Base-by-base conservation (phyloP, 768 basidiomycete species). In the Pisolithus tinctorius region DNA sequence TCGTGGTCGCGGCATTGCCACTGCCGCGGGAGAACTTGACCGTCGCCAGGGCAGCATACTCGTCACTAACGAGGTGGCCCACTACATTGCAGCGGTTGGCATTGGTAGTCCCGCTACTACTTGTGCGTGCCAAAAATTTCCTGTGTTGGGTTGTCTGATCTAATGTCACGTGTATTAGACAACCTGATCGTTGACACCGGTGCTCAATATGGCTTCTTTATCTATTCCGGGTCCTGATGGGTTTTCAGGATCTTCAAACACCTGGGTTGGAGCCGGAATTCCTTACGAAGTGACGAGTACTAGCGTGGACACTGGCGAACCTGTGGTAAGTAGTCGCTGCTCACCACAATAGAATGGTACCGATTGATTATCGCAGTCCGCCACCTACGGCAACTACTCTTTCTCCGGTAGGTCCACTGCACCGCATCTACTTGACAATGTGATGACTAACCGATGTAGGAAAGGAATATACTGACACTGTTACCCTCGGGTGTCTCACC, bases 361-460 rank as follows among this genome's bases (percentile, higher is more conserved):
- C 11, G 0, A 8, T 8, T 23, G 17, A 17, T 20, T 20, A 31
- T 29, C 20, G 11, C 47, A 80, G 81, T 63, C 73, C 20, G 79
- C 83, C 36, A 62, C 65, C 6, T 86, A 86, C 55, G 83, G 84
- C 47, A 78, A 78, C 36, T 83, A 82, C n/a, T 74, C 69, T 2
- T 82, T 84, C 68, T 74, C 73, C 37, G 82, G 83, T 75, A 45
- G 34, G 62, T 51, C 3, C 8, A 23, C 17, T 8, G 7, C 8
- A 41, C 6, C 13, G 25, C 25, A 20, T 5, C 40, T 25, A 40
- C 13, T 41, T 25, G 40, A 8, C 25, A 41, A 20, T 17, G 25
- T 41, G 40, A 9, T 20, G 40, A 20, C 11, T 17, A 17, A 41
- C 3, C 27, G 23, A 29, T 26, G 27, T 30, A 73, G 71, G 72